Evolutionary conservation across 2,329 filamentous ascomycete species (phyloP).

Genomic region (Calonectria henricotiae): DNA sequence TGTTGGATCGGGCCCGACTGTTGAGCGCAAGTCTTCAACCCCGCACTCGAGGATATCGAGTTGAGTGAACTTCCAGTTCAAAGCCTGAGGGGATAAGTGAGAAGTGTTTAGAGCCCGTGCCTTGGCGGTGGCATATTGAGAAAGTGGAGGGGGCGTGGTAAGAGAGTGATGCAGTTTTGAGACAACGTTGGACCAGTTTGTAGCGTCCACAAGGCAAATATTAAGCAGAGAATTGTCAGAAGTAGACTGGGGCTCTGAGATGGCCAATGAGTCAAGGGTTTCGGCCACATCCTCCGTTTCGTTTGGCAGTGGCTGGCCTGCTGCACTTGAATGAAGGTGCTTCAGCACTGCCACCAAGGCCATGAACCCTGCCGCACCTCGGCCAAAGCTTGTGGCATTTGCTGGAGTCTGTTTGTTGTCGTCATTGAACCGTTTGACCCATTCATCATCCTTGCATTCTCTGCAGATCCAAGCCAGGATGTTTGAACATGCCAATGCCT

Average conservation of each 20-base stretch:
- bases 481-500: constrained; percentile 11
- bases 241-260: not conserved
- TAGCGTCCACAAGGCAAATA: not conserved
- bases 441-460: constrained; percentile 12
- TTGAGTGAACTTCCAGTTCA: constrained; percentile 1
- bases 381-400: constrained; percentile 9
- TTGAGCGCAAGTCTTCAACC: constrained; percentile 9
- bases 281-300: not conserved
- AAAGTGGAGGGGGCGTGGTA: constrained; percentile 11
- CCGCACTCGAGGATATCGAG: not conserved
- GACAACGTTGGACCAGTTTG: constrained; percentile 3
- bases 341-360: not conserved
- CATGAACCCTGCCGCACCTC: constrained; percentile 10
- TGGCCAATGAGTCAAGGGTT: not conserved
- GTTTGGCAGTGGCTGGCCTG: not conserved
- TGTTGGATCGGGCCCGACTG: not conserved
- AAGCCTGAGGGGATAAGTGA: not conserved
- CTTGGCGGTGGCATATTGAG: constrained; percentile 10
- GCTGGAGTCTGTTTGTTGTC: not conserved
- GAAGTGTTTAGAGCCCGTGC: constrained; percentile 1
- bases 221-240: not conserved
- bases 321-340: not conserved
- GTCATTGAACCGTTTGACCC: constrained; percentile 7
- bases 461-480: constrained; percentile 13
- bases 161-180: constrained; percentile 16